Percentiles rank a stretch among this genome's conserved stretches.
Evolutionary conservation across 2,329 filamentous ascomycete genomes (phyloP).

Genomic region (Ceratocystis harringtonii): DNA sequence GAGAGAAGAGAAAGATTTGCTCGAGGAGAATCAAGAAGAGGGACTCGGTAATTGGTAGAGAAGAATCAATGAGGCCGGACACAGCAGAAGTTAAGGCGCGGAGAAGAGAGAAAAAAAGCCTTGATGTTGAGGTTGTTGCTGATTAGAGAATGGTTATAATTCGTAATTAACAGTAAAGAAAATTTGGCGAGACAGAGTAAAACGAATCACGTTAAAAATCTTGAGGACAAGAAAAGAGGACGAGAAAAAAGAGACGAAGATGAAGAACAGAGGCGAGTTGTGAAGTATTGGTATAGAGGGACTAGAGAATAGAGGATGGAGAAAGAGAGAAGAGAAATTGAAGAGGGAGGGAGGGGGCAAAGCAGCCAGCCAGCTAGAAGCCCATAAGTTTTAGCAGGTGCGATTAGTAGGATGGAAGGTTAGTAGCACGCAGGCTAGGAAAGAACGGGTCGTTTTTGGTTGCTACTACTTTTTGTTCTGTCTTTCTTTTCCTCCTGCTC

Average conservation of each 20-base stretch:
- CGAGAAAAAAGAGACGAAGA: background rate
- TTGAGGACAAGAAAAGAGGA: background rate
- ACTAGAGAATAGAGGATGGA: background rate
- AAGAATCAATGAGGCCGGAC: background rate
- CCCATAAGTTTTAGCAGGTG: too few species aligned
- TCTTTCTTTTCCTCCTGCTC: too few species aligned
- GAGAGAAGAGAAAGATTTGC: background rate
- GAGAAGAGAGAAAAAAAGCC: background rate
- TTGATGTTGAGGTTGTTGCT: background rate
- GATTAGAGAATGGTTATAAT: background rate
- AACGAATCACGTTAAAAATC: background rate
- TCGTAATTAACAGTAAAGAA: background rate
- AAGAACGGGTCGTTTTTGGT: background rate
- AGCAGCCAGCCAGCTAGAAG: too few species aligned
- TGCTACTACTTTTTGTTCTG: background rate
- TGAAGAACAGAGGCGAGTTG: background rate
- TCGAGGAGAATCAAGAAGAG: background rate
- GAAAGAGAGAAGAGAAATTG: slow-evolving; percentile 1
- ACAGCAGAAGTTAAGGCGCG: background rate
- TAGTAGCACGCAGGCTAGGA: background rate
- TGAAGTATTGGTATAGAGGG: background rate
- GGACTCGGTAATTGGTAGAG: background rate
- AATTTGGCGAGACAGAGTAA: background rate
- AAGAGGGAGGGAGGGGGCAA: background rate
- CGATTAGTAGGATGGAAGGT: background rate